Percentiles rank a stretch among this genome's conserved stretches.
Conservation (phyloP, 345 rosid species). For the Lumnitzera racemosa region DNA sequence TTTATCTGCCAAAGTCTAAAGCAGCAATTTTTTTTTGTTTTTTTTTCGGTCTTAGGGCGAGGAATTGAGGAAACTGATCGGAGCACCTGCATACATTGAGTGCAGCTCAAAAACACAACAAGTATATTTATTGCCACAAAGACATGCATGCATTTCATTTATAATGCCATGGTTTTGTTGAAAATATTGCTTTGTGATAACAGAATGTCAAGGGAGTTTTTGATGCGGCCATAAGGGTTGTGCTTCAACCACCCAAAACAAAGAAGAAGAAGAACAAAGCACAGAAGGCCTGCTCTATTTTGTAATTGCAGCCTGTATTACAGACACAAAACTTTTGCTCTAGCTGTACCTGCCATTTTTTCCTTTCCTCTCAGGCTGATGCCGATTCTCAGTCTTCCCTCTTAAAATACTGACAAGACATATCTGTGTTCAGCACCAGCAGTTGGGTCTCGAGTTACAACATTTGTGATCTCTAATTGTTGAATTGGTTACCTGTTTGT, state of each 20-base stretch:
- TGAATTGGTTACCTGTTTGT: slow-evolving; percentile 14
- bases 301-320: slow-evolving; percentile 29
- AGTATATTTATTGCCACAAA: slow-evolving; percentile 30
- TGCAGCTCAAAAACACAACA: slow-evolving; percentile 96
- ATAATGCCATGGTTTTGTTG: neutral
- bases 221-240: slow-evolving; percentile 87
- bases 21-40: neutral
- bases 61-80: slow-evolving; percentile 78
- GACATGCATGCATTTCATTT: neutral
- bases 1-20: neutral
- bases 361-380: slow-evolving; percentile 7
- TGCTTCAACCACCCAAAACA: slow-evolving; percentile 89
- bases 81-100: slow-evolving; percentile 74
- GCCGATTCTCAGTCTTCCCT: no score
- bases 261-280: slow-evolving; percentile 88
- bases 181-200: slow-evolving; percentile 8
- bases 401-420: no score
- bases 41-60: slow-evolving; percentile 47
- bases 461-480: slow-evolving; percentile 20
- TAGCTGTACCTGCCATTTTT: slow-evolving; percentile 7
- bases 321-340: slow-evolving; percentile 11
- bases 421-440: no score
- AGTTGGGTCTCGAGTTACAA: no score
- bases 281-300: slow-evolving; percentile 83
- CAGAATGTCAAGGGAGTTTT: slow-evolving; percentile 94